These are phyloP conservation scores for Spathaspora passalidarum DNA, from an alignment of 805 yeast species.

Conservation along the genomic window DNA sequence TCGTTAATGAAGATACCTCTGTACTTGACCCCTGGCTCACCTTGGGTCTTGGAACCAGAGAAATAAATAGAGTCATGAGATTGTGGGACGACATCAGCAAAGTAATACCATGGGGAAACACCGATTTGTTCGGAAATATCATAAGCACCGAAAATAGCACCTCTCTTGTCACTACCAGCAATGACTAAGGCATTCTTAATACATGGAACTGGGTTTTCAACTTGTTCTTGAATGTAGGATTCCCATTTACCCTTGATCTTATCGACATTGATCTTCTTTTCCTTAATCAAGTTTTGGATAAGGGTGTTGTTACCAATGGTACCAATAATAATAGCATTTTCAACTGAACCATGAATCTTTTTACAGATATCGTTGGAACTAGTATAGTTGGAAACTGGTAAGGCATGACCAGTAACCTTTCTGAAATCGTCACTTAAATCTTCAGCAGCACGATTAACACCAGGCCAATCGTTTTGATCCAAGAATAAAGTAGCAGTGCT, in stretches of 20 bases:
- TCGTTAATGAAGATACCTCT: conserved; percentile 16
- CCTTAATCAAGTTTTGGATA: conserved; percentile 8
- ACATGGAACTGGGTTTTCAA: conserved; percentile 6
- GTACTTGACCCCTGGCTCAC: conserved; percentile 16
- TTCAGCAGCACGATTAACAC: conserved; percentile 13
- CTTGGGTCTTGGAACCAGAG: conserved; percentile 7
- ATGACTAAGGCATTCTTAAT: conserved; percentile 12
- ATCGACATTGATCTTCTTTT: conserved; percentile 8
- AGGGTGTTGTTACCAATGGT: conserved; percentile 12
- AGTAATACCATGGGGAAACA: conserved; percentile 16
- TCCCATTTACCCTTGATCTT: conserved; percentile 16
- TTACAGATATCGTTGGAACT: conserved; percentile 5
- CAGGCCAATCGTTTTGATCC: conserved; percentile 15
- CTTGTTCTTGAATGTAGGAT: conserved; percentile 9
- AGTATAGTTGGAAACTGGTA: conserved; percentile 5
- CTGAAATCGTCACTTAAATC: conserved; percentile 13
- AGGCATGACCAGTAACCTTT: conserved; percentile 11
- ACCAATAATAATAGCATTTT: conserved; percentile 13
- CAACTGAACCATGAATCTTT: neutral
- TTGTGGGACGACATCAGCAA: conserved; percentile 14
- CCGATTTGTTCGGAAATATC: conserved; percentile 16
- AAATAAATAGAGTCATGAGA: conserved; percentile 10
- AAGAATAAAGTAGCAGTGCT: conserved; percentile 4
- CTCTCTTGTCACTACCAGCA: conserved; percentile 19
- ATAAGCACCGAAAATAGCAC: conserved; percentile 16